Conservation (phyloP, 257 asterid genomes). For the Mentha longifolia region DNA sequence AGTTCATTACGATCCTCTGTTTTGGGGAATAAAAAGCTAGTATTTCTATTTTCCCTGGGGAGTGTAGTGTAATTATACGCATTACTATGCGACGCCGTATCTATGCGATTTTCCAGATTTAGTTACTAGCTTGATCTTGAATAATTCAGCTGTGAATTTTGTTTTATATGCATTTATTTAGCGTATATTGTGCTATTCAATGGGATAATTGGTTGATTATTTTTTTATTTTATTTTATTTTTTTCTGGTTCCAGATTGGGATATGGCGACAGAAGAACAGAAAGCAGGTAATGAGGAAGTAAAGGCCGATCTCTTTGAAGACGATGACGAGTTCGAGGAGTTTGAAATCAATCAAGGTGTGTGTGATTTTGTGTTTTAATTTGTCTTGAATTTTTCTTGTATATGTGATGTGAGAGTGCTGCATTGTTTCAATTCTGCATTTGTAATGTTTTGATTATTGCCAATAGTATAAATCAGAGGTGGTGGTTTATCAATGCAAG, state of each 20-base stretch:
- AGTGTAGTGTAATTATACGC: background rate
- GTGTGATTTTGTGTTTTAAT: background rate
- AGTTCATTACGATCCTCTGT: no score
- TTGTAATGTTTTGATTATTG: background rate
- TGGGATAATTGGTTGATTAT: no score
- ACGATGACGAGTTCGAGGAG: slow-evolving; percentile 90
- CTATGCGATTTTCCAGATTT: background rate
- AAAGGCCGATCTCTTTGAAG: slow-evolving; percentile 79
- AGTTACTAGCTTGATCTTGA: background rate
- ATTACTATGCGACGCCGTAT: background rate
- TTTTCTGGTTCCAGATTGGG: slow-evolving; percentile 13
- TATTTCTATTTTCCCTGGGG: background rate
- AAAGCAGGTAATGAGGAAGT: slow-evolving; percentile 62
- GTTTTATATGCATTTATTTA: background rate
- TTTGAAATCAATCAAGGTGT: slow-evolving; percentile 67
- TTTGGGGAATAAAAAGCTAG: background rate
- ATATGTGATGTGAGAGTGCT: background rate
- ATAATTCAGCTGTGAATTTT: background rate
- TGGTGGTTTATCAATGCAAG: background rate
- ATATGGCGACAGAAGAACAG: slow-evolving; percentile 72
- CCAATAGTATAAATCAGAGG: background rate
- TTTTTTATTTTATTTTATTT: background rate
- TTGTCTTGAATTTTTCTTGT: background rate
- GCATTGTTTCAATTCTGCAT: background rate
- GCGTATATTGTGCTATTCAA: background rate